Percentiles rank a stretch among this genome's conserved stretches.
Evolutionary conservation across 176 grass and related monocot species (phyloP).

Genomic region (Bromus sterilis): DNA sequence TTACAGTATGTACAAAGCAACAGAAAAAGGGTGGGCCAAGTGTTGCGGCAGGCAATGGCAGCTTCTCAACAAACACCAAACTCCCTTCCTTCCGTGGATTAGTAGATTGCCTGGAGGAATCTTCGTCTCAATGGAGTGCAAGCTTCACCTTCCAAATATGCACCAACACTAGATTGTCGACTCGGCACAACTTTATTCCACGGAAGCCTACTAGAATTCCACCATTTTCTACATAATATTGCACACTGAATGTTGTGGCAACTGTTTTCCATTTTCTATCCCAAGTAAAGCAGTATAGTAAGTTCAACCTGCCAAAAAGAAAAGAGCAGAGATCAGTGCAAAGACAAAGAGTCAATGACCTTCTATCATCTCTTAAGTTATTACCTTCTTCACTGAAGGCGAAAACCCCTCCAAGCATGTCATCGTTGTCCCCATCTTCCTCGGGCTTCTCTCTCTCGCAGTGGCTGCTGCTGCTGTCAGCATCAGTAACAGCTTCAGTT

Average conservation of each 20-base stretch:
- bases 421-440: conserved; percentile 96
- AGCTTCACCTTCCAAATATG: conserved; percentile 50
- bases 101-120: conserved; percentile 42
- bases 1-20: conserved; percentile 77
- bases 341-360: neutral
- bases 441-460: conserved; percentile 98
- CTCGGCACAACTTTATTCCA: conserved; percentile 46
- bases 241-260: conserved; percentile 34
- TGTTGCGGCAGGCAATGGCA: conserved; percentile 48
- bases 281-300: conserved; percentile 37
- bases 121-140: conserved; percentile 32
- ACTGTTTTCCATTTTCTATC: conserved; percentile 29
- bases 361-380: neutral
- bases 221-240: conserved; percentile 44
- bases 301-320: conserved; percentile 54
- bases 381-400: conserved; percentile 99
- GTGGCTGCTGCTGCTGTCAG: conserved; percentile 99
- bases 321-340: conserved; percentile 8
- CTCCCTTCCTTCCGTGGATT: conserved; percentile 46
- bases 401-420: conserved; percentile 93
- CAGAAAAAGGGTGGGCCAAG: conserved; percentile 17
- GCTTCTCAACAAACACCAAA: conserved; percentile 47
- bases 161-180: conserved; percentile 30
- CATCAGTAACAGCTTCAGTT: conserved; percentile 99
- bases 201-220: conserved; percentile 35